A percentile compares a stretch with the other conserved stretches of the same genome.
Conservation (phyloP, 2,329 filamentous ascomycete genomes). For the Paraconiothyrium sp. region DNA sequence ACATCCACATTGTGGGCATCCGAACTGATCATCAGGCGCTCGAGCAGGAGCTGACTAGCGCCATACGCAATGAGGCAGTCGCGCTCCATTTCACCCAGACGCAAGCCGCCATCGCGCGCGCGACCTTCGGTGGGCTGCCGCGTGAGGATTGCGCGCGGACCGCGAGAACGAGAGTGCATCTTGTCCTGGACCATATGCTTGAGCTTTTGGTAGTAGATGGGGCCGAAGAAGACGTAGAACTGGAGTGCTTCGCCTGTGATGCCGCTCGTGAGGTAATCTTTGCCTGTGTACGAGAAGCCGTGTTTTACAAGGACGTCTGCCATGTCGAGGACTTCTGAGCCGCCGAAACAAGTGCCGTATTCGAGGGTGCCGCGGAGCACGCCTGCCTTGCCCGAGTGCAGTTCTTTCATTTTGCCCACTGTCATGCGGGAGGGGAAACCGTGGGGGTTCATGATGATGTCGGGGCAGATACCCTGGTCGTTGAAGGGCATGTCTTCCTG, state of each 20-base stretch:
- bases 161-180: conserved; percentile 94
- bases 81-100: conserved; percentile 97
- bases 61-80: conserved; percentile 98
- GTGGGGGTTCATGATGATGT: conserved; percentile 99
- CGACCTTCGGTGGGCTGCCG: conserved; percentile 96
- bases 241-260: conserved; percentile 94
- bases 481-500: conserved; percentile 98
- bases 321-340: conserved; percentile 88
- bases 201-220: conserved; percentile 98
- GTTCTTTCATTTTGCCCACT: conserved; percentile 96
- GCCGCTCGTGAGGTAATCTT: conserved; percentile 94
- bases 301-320: conserved; percentile 82
- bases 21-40: conserved; percentile 92
- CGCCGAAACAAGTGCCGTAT: conserved; percentile 90
- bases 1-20: conserved; percentile 93
- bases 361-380: conserved; percentile 85
- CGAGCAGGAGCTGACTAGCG: conserved; percentile 88
- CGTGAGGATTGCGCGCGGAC: conserved; percentile 89
- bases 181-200: conserved; percentile 99
- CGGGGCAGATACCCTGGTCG: conserved; percentile 88
- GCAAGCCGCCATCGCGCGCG: conserved; percentile 88
- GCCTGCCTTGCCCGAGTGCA: conserved; percentile 92
- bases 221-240: conserved; percentile 97
- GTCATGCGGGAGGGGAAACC: conserved; percentile 99
- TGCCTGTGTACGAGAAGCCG: conserved; percentile 96